Conservation (phyloP, 305 asterid species). For the Fraxinus ornus region DNA sequence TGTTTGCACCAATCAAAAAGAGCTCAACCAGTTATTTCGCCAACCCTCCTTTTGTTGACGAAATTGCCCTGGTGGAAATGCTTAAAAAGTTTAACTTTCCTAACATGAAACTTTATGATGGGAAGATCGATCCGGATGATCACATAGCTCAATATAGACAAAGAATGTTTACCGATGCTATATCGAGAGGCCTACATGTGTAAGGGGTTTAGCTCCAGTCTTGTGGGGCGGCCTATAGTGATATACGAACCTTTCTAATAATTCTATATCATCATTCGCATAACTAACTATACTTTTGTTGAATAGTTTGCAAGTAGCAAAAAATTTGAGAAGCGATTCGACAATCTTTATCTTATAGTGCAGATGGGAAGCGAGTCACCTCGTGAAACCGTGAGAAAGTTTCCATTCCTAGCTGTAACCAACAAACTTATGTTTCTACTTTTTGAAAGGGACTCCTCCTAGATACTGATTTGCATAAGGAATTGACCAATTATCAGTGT, state of each 20-base stretch:
- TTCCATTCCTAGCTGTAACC: not conserved
- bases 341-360: not conserved
- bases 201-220: not conserved
- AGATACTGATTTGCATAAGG: not conserved
- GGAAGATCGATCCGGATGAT: not conserved
- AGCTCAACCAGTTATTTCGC: not conserved
- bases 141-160: not conserved
- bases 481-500: not conserved
- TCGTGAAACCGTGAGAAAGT: not conserved
- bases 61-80: not conserved
- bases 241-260: too few relatives aligned
- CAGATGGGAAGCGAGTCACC: not conserved
- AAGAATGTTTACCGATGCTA: not conserved
- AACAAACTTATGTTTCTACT: not conserved
- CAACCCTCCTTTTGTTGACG: not conserved
- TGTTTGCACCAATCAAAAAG: not conserved
- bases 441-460: not conserved
- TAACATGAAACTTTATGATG: too few relatives aligned
- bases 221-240: not conserved
- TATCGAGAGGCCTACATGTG: not conserved
- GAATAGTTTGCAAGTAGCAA: not conserved
- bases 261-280: not conserved
- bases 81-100: too few relatives aligned
- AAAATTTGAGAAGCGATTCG: not conserved
- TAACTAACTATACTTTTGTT: not conserved